Conservation (phyloP, 2,329 filamentous ascomycete genomes). For the Dactylellina haptotyla region DNA sequence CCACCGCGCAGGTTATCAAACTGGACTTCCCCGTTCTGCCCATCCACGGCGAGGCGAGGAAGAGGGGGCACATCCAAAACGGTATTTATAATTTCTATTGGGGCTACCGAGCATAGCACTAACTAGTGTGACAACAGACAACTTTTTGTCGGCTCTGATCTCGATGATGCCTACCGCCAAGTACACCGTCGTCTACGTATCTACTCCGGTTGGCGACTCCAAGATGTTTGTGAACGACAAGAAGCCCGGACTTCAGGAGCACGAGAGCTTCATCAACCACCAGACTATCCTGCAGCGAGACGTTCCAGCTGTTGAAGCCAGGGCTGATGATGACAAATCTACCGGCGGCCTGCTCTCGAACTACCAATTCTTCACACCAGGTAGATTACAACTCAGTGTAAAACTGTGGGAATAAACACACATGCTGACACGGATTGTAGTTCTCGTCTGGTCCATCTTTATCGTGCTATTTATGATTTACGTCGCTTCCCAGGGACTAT, state of each 20-base stretch:
- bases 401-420: not conserved
- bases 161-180: conserved; percentile 55
- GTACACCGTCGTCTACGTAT: conserved; percentile 57
- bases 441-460: conserved; percentile 13
- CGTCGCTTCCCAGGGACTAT: conserved; percentile 18
- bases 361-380: conserved; percentile 93
- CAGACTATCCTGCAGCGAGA: conserved; percentile 39
- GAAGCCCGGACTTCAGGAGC: conserved; percentile 27
- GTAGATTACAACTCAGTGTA: conserved; percentile 65
- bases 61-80: conserved; percentile 40
- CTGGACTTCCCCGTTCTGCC: conserved; percentile 50
- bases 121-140: conserved; percentile 45
- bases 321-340: conserved; percentile 15
- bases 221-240: conserved; percentile 33
- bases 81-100: conserved; percentile 6
- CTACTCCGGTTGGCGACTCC: conserved; percentile 54
- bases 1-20: conserved; percentile 49
- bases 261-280: conserved; percentile 31
- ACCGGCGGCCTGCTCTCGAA: conserved; percentile 76
- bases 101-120: not conserved
- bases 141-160: conserved; percentile 57
- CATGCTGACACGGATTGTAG: conserved; percentile 1
- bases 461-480: conserved; percentile 19
- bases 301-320: not conserved
- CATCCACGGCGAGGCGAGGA: conserved; percentile 38